phyloP scores from a whole-genome alignment of 1,284 basidiomycete species.

The Ustilago hordei region DNA sequence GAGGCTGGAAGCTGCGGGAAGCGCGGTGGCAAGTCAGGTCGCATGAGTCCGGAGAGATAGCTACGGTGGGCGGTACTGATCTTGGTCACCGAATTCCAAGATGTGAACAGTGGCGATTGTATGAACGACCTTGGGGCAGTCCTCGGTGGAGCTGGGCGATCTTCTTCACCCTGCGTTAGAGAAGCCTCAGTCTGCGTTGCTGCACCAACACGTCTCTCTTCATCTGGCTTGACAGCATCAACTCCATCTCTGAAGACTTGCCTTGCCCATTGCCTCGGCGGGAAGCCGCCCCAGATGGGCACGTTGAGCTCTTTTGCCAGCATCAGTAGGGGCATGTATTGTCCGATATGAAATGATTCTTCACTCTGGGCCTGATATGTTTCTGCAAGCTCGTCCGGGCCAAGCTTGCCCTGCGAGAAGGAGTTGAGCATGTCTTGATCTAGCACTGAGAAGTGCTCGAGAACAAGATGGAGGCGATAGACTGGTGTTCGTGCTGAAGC shows the following conservation, averaged over 20 bases:
- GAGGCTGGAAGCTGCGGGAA: constrained; percentile 30
- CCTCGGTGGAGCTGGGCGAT: background rate
- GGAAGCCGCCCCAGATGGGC: constrained; percentile 61
- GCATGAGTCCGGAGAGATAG: constrained; percentile 54
- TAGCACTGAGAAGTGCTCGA: constrained; percentile 57
- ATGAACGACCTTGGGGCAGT: background rate
- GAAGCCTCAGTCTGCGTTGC: background rate
- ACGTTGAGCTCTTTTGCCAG: constrained; percentile 54
- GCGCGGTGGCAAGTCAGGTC: constrained; percentile 49
- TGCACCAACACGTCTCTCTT: constrained; percentile 16
- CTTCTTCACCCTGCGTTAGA: background rate
- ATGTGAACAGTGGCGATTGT: constrained; percentile 33
- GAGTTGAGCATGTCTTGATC: constrained; percentile 54
- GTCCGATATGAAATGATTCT: constrained; percentile 52
- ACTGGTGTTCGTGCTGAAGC: constrained; percentile 7
- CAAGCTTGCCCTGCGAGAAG: constrained; percentile 25
- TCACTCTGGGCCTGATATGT: constrained; percentile 35
- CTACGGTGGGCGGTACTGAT: constrained; percentile 52
- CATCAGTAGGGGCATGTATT: constrained; percentile 58
- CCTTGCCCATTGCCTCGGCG: constrained; percentile 54
- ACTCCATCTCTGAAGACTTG: constrained; percentile 46
- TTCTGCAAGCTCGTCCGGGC: constrained; percentile 28
- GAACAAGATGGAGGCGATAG: constrained; percentile 50
- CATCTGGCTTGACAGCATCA: constrained; percentile 30
- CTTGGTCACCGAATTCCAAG: constrained; percentile 43